phyloP scores from a whole-genome alignment of 2,329 filamentous ascomycete genomes.

The Fusarium mundagurra region DNA sequence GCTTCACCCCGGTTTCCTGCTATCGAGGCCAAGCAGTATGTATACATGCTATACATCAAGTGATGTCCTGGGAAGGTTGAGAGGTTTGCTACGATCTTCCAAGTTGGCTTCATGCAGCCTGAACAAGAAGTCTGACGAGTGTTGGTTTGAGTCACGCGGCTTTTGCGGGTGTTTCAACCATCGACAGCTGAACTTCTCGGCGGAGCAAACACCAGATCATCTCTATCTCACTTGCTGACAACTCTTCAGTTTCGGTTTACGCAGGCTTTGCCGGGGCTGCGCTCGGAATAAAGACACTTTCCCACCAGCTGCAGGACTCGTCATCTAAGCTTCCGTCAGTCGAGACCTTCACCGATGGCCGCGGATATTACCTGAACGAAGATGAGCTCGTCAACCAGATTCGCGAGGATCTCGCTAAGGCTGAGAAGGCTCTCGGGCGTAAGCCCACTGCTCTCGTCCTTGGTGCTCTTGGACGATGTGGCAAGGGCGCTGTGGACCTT shows the following conservation, averaged over 20 bases:
- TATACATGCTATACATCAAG: not conserved
- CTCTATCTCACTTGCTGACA: not conserved
- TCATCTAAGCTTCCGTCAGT: slow-evolving; percentile 69
- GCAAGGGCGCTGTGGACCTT: slow-evolving; percentile 83
- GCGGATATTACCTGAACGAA: slow-evolving; percentile 78
- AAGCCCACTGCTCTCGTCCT: slow-evolving; percentile 85
- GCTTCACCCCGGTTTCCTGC: not conserved
- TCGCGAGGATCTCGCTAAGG: slow-evolving; percentile 63
- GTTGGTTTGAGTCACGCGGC: not conserved
- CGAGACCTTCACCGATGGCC: slow-evolving; percentile 49
- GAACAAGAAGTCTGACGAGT: not conserved
- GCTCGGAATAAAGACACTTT: slow-evolving; percentile 82
- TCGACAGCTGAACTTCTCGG: not conserved
- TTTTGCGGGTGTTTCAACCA: not conserved
- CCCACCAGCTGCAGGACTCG: slow-evolving; percentile 80
- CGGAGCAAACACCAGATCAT: not conserved
- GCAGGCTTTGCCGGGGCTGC: slow-evolving; percentile 82
- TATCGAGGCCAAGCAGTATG: not conserved
- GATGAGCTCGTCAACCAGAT: slow-evolving; percentile 57
- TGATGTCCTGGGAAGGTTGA: not conserved
- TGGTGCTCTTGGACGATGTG: slow-evolving; percentile 85
- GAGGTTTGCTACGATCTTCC: too few species aligned
- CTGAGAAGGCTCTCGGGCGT: slow-evolving; percentile 74
- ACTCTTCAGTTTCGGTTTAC: slow-evolving; percentile 68
- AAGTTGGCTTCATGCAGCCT: not conserved